These are phyloP conservation scores for Avena atlantica DNA, from an alignment of 176 grass and related monocot genomes.

Conservation along the genomic window DNA sequence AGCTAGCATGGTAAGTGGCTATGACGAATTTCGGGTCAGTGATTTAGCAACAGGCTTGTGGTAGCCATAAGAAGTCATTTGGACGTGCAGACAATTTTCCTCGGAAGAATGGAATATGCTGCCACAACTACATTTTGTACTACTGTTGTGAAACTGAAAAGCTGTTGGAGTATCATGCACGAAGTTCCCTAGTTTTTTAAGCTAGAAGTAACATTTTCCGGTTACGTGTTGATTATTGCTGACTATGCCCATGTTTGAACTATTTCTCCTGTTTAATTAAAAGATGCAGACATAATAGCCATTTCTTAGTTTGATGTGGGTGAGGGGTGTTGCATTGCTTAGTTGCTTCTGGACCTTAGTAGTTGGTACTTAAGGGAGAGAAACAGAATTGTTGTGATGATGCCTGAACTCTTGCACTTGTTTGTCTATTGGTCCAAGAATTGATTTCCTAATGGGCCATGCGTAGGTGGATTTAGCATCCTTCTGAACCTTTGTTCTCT, in stretches of 20 bases:
- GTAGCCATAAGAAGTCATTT: neutral
- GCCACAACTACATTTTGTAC: neutral
- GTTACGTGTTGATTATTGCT: conserved; percentile 1
- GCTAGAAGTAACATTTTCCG: neutral
- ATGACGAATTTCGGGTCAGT: neutral
- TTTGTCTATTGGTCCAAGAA: neutral
- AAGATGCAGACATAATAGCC: neutral
- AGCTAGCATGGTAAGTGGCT: neutral
- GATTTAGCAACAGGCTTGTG: conserved; percentile 9
- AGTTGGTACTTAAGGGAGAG: neutral
- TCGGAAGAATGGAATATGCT: neutral
- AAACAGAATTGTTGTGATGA: neutral
- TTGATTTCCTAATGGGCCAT: neutral
- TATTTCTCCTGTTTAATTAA: neutral
- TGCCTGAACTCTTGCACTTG: neutral
- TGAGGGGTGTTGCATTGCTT: neutral
- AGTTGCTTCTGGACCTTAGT: neutral
- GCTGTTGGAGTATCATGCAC: neutral
- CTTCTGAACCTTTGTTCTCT: conserved; percentile 16
- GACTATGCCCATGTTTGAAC: neutral
- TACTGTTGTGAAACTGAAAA: neutral
- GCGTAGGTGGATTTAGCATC: neutral
- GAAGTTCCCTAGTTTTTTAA: neutral
- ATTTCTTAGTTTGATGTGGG: conserved; percentile 32
- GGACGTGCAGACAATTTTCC: neutral